Base-by-base conservation (phyloP, 176 grass and related monocot species). In the Elymus sibiricus region DNA sequence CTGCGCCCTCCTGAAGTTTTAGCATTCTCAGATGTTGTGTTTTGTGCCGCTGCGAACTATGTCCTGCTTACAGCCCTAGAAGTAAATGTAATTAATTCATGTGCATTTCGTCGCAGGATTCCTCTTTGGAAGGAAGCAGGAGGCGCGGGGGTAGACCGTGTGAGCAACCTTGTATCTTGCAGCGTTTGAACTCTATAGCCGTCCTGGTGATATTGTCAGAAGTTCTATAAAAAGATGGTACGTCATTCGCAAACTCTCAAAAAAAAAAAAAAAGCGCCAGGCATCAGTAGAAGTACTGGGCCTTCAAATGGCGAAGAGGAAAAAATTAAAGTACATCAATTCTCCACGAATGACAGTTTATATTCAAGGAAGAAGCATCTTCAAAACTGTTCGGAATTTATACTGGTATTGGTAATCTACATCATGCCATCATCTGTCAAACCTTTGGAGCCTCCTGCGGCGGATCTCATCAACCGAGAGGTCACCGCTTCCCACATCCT, bases 361-460 rank as follows among this genome's bases (percentile, higher is more conserved):
- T 58, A 64, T 79, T 31, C 73, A 40, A 43, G 9, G 73, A 53
- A 49, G 42, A 74, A 75, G 4, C 8, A 19, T 51, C 43, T 51
- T 31, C 19, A 62, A 4, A 13, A 17, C 34, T 63, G 27, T 6
- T 62, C 27, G 14, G 77, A 62, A 26, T 42, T 40, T 46, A 27
- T 64, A 27, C 42, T 16, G 15, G 37, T 29, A 43, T 67, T 26
- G 35, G 25, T n/a, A 35, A 32, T 37, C 55, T 65, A 25, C 35
- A 76, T 96, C 78, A 94, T 90, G 88, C 58, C 27, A 53, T 96
- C 83, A 95, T 90, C 90, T 80, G 53, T 71, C 76, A 80, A 98
- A 98, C 80, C 97, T 93, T 66, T 84, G 70, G 27, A 96, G 82
- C 60, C 97, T 90, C 80, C 97, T 94, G 6, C 85, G 87, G 83